A percentile compares a stretch with the other conserved stretches of the same genome.
Evolutionary conservation across 257 asterid species (phyloP).

Genomic region (Solanum etuberosum): DNA sequence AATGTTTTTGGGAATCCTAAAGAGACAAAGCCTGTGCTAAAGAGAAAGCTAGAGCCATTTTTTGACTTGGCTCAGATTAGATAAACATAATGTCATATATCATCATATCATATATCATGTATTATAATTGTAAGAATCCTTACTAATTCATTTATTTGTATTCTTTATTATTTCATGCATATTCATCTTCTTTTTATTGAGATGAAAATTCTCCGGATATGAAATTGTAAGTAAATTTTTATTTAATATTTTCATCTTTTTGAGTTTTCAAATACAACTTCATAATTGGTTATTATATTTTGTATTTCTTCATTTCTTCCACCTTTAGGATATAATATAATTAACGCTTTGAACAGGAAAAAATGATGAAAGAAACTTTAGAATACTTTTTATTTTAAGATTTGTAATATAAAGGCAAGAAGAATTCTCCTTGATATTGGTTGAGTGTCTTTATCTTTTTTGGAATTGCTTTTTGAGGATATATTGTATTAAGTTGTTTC

Average conservation of each 20-base stretch:
- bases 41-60: slow-evolving; percentile 59
- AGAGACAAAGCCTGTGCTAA: slow-evolving; percentile 53
- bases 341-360: no score
- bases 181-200: no score
- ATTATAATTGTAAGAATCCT: no score
- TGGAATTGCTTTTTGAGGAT: neutral
- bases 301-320: neutral
- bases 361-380: neutral
- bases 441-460: neutral
- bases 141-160: no score
- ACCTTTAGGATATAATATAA: no score
- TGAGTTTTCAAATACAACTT: neutral
- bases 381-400: no score
- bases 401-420: neutral
- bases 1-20: slow-evolving; percentile 79
- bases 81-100: neutral
- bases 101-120: neutral
- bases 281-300: no score
- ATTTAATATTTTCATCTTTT: no score
- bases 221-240: neutral
- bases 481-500: neutral
- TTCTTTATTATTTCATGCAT: neutral
- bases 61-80: slow-evolving; percentile 73
- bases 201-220: no score
- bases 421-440: neutral